Percentiles rank a stretch among this genome's conserved stretches.
phyloP scores from a whole-genome alignment of 2,329 filamentous ascomycete species.

The Nigrospora oryzae region DNA sequence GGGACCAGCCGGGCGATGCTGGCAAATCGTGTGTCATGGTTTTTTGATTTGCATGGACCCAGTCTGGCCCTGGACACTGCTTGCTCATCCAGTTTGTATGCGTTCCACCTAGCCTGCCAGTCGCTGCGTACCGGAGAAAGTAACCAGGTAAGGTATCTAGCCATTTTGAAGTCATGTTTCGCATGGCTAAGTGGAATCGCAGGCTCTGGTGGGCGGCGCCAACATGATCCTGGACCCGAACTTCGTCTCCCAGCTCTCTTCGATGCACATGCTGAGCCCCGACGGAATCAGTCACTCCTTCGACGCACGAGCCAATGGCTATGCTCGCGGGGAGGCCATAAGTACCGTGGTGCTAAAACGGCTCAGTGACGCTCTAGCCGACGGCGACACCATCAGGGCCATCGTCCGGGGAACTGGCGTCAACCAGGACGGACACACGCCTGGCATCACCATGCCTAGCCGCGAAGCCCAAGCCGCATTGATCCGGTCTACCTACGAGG shows the following conservation, averaged over 20 bases:
- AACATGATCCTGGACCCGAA: constrained; percentile 14
- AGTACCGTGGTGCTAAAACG: constrained; percentile 22
- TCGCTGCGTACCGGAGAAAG: constrained; percentile 8
- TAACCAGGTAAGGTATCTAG: neutral
- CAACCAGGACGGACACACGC: constrained; percentile 19
- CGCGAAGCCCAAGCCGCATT: constrained; percentile 18
- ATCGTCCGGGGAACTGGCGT: constrained; percentile 20
- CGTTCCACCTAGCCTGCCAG: constrained; percentile 19
- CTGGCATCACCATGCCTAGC: constrained; percentile 24
- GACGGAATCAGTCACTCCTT: constrained; percentile 12
- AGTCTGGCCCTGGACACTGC: constrained; percentile 7
- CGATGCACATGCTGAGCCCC: constrained; percentile 8
- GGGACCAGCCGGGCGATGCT: constrained; percentile 13
- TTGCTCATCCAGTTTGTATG: constrained; percentile 16
- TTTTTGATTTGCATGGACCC: constrained; percentile 16
- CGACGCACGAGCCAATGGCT: constrained; percentile 11
- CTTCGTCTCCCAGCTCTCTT: neutral
- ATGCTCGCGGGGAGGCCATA: constrained; percentile 23
- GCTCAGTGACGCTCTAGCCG: constrained; percentile 18
- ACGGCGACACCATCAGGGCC: constrained; percentile 22
- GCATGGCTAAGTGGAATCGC: neutral
- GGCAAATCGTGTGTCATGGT: constrained; percentile 18
- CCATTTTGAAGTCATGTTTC: neutral
- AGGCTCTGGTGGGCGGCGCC: constrained; percentile 9
- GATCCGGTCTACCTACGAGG: constrained; percentile 15